These are phyloP conservation scores for Ganoderma lingzhi DNA, from an alignment of 1,284 basidiomycete genomes.

Conservation along the genomic window DNA sequence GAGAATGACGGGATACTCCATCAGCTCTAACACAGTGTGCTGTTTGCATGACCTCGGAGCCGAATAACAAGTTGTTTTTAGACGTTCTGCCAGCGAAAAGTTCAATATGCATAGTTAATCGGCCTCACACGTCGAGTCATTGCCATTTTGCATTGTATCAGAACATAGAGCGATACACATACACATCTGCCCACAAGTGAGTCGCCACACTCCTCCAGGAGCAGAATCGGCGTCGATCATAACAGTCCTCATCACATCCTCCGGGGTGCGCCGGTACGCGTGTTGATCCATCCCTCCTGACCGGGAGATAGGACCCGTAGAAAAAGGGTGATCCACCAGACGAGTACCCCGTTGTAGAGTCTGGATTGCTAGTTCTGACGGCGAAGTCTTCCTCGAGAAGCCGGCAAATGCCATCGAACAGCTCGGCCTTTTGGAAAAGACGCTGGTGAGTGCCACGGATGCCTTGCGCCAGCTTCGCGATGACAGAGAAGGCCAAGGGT, in stretches of 20 bases:
- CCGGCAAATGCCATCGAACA: neutral
- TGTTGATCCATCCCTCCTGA: slow-evolving; percentile 21
- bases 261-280: neutral
- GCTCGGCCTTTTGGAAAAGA: neutral
- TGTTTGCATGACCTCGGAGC: no score
- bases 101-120: no score
- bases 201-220: neutral
- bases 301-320: slow-evolving; percentile 55
- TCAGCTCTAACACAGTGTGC: no score
- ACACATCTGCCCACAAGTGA: neutral
- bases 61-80: no score
- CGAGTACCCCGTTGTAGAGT: neutral
- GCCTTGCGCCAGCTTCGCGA: slow-evolving; percentile 34
- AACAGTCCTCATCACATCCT: neutral
- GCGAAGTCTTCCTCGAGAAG: neutral
- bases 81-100: no score
- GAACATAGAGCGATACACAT: neutral
- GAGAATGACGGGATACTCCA: neutral
- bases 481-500: slow-evolving; percentile 32
- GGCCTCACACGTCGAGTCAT: slow-evolving; percentile 12
- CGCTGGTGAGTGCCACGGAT: neutral
- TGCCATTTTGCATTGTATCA: neutral
- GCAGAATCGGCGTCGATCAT: slow-evolving; percentile 9
- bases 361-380: neutral
- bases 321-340: slow-evolving; percentile 18